Percentiles rank a stretch among this genome's conserved stretches.
Conservation (phyloP, 805 yeast species). For the Grigorovia yakushimaensis region DNA sequence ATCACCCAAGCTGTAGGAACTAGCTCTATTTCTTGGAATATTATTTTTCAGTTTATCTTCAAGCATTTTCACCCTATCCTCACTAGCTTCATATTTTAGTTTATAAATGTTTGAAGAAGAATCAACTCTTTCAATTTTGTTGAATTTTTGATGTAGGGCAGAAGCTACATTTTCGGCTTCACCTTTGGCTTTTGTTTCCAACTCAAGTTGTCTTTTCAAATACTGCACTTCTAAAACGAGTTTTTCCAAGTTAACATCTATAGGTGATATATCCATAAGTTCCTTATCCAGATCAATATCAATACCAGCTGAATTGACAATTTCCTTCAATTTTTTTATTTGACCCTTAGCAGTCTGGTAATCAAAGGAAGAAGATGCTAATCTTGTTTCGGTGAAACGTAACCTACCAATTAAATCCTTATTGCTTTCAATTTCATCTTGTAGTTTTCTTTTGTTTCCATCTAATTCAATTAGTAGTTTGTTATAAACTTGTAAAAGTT, state of each 20-base stretch:
- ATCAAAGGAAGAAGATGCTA: constrained; percentile 57
- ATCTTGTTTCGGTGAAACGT: constrained; percentile 48
- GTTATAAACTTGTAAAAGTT: constrained; percentile 26
- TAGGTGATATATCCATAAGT: constrained; percentile 9
- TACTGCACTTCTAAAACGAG: constrained; percentile 37
- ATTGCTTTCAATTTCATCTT: constrained; percentile 36
- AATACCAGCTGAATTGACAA: constrained; percentile 17
- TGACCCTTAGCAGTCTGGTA: constrained; percentile 40
- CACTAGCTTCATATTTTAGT: constrained; percentile 38
- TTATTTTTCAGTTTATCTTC: constrained; percentile 29
- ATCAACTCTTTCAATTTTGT: constrained; percentile 20
- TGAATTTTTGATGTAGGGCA: constrained; percentile 18
- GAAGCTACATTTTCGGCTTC: constrained; percentile 40
- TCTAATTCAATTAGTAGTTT: constrained; percentile 41
- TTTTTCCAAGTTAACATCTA: constrained; percentile 26
- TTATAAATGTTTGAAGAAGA: constrained; percentile 32
- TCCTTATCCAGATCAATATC: constrained; percentile 21
- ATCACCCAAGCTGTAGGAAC: constrained; percentile 18
- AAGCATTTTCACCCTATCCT: constrained; percentile 34
- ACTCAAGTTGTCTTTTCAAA: constrained; percentile 39
- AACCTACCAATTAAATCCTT: constrained; percentile 46
- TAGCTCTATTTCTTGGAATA: constrained; percentile 22
- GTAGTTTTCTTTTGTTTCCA: constrained; percentile 40
- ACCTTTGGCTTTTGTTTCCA: constrained; percentile 40
- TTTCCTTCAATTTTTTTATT: constrained; percentile 30